These are phyloP conservation scores for Tuber microsphaerosporum DNA, from an alignment of 495 filamentous ascomycete genomes.

Conservation along the genomic window DNA sequence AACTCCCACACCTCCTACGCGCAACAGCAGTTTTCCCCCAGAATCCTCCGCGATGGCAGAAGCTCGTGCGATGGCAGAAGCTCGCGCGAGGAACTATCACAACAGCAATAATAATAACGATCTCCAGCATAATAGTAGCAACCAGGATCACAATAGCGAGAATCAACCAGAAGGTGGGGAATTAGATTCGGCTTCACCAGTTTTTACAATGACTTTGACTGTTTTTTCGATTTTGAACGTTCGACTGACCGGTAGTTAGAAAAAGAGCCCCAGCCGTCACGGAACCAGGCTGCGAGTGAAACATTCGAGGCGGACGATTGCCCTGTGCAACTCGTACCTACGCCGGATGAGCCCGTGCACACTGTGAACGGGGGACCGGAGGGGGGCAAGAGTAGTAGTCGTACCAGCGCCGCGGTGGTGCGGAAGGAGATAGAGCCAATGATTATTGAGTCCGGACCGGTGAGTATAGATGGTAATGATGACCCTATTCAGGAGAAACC, in stretches of 20 bases:
- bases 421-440: neutral
- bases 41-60: neutral
- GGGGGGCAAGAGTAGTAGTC: neutral
- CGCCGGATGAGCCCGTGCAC: neutral
- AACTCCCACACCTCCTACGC: neutral
- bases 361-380: neutral
- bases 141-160: neutral
- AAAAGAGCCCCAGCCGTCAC: neutral
- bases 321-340: neutral
- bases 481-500: constrained; percentile 9
- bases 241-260: neutral
- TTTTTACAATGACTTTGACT: neutral
- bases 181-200: neutral
- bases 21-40: neutral
- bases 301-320: neutral
- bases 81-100: neutral
- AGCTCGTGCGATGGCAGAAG: neutral
- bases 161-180: neutral
- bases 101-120: neutral
- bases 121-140: neutral
- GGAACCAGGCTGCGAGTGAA: neutral
- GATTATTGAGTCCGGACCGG: neutral
- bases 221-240: neutral
- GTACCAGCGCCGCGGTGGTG: neutral
- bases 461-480: neutral